Percentiles rank a stretch among this genome's conserved stretches.
phyloP scores from a whole-genome alignment of 495 filamentous ascomycete genomes.

The Aspergillus steynii region DNA sequence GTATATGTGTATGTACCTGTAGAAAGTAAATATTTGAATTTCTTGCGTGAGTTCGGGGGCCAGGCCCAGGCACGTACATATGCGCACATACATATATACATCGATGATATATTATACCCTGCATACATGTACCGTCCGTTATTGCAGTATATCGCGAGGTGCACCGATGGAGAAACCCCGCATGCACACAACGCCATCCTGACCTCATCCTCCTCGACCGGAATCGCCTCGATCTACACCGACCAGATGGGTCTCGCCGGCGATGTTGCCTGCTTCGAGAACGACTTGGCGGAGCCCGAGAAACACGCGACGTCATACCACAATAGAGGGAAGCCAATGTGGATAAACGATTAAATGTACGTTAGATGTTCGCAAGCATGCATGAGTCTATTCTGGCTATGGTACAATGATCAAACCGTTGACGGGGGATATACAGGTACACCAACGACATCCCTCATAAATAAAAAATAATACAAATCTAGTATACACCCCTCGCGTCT shows the following conservation, averaged over 20 bases:
- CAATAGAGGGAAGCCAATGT: not conserved
- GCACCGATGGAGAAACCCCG: constrained; percentile 5
- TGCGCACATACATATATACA: not conserved
- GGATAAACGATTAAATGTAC: not conserved
- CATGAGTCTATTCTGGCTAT: not conserved
- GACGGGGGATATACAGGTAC: not conserved
- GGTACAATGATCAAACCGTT: not conserved
- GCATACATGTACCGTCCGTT: not conserved
- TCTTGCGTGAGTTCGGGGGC: too few relatives aligned
- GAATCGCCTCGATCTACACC: not conserved
- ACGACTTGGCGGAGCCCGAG: not conserved
- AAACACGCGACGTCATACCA: not conserved
- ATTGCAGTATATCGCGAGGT: not conserved
- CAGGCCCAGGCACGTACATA: too few relatives aligned
- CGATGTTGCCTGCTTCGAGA: too few relatives aligned
- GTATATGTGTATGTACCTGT: not conserved
- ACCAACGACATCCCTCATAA: too few relatives aligned
- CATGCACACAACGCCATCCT: constrained; percentile 14
- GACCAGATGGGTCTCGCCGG: not conserved
- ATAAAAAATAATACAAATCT: not conserved
- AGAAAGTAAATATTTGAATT: too few relatives aligned
- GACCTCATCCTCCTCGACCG: constrained; percentile 10
- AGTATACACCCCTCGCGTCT: not conserved
- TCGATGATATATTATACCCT: constrained; percentile 9
- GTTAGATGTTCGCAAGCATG: too few relatives aligned